phyloP scores from a whole-genome alignment of 2,329 filamentous ascomycete genomes.

The Cyphellophora attinorum region DNA sequence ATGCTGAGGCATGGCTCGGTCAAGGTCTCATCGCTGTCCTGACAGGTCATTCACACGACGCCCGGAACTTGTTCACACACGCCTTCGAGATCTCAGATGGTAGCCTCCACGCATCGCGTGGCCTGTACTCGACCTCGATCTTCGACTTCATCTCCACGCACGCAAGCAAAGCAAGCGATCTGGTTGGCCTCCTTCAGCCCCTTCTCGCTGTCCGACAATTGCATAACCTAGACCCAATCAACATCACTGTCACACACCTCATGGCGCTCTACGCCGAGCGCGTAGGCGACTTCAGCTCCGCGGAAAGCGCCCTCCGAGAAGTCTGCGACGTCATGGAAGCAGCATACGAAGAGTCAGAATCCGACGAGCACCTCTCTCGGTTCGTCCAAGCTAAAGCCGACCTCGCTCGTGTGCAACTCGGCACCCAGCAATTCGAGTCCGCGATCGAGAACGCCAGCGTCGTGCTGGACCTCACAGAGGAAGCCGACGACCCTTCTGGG shows the following conservation, averaged over 20 bases:
- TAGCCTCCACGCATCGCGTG: conserved; percentile 61
- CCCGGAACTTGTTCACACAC: conserved; percentile 78
- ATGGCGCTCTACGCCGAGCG: conserved; percentile 74
- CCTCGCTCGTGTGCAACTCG: conserved; percentile 73
- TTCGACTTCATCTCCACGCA: conserved; percentile 66
- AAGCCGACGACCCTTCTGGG: conserved; percentile 60
- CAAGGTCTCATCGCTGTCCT: conserved; percentile 78
- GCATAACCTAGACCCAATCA: conserved; percentile 57
- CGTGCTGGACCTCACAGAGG: conserved; percentile 67
- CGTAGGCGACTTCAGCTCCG: conserved; percentile 55
- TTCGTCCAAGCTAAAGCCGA: conserved; percentile 82
- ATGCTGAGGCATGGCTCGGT: conserved; percentile 85
- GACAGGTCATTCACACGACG: conserved; percentile 65
- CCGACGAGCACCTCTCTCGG: conserved; percentile 57
- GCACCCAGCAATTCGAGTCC: conserved; percentile 51
- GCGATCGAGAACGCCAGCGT: conserved; percentile 74
- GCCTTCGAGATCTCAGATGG: conserved; percentile 87
- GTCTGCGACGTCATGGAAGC: conserved; percentile 65
- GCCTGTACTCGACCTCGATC: conserved; percentile 67
- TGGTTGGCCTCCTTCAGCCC: conserved; percentile 62
- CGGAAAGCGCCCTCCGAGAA: conserved; percentile 53
- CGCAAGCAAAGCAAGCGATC: conserved; percentile 41
- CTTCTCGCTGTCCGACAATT: conserved; percentile 83
- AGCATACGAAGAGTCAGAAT: conserved; percentile 78
- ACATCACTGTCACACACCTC: conserved; percentile 67